Conservation (phyloP, 768 basidiomycete species). For the Nidula microcarpa region DNA sequence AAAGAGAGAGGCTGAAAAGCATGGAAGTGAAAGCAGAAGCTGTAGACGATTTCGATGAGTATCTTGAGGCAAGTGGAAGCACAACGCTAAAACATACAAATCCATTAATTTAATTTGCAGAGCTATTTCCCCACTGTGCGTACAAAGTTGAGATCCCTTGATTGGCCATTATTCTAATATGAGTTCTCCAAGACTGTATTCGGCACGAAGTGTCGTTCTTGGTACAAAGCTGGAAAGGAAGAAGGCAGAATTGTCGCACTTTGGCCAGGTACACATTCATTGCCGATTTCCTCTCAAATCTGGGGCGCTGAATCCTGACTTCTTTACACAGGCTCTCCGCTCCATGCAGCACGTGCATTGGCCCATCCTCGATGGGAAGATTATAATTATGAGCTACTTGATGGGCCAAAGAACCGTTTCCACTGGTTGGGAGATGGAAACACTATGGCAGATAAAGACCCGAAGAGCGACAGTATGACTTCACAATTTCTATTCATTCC, state of each 20-base stretch:
- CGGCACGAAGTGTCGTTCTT: conserved; percentile 53
- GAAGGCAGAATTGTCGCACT: conserved; percentile 55
- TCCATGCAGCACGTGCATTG: conserved; percentile 48
- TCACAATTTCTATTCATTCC: too few relatives aligned
- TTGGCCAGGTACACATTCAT: conserved; percentile 47
- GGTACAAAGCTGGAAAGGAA: conserved; percentile 62
- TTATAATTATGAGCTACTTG: conserved; percentile 46
- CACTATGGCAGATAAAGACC: conserved; percentile 43
- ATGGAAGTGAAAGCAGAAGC: conserved; percentile 59
- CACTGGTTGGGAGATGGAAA: conserved; percentile 63
- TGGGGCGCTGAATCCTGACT: not conserved
- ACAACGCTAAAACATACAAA: not conserved
- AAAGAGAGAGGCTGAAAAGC: conserved; percentile 58
- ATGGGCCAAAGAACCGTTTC: conserved; percentile 42
- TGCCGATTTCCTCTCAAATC: not conserved
- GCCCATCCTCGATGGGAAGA: conserved; percentile 65
- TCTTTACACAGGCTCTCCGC: conserved; percentile 37
- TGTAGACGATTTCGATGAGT: conserved; percentile 58
- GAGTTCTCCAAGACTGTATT: conserved; percentile 46
- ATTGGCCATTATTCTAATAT: not conserved
- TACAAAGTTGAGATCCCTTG: not conserved
- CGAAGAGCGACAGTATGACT: conserved; percentile 25
- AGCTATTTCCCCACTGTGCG: conserved; percentile 43
- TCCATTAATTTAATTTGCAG: conserved; percentile 18
- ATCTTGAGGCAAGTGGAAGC: conserved; percentile 41